Evolutionary conservation across 805 yeast genomes (phyloP), one percentile per base, ranked within the genome.

Genomic region (Metschnikowia aberdeeniae): DNA sequence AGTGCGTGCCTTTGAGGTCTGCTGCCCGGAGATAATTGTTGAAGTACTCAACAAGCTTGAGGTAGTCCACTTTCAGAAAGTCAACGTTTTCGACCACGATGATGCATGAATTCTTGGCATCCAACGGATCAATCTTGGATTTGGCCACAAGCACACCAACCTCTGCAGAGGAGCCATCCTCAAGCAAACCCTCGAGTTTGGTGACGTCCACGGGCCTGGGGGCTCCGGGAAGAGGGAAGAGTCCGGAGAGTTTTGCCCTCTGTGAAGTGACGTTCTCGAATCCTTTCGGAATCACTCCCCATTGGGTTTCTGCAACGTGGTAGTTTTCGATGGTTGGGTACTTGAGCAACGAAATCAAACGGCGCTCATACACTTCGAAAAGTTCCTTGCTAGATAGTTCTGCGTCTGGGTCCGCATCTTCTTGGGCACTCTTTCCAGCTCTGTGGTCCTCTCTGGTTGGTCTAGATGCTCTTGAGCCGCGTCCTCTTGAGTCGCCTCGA

Each of bases 221-320:
- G 2, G 55, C 38, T 8, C 55, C 53, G 1, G 93, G 92, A 13
- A 78, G 68, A 2, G 90, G 88, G 56, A 88, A 89, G 2, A 86
- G 62, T 0, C 96, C 96, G 1, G 88, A 77, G 13, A 85, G 66
- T 56, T 88, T 89, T 5, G 93, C 95, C 48, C 84, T 71, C 49
- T 82, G 86, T 0, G 93, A 85, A 1, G 86, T 76, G 1, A 85
- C 81, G 6, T 77, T 76, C 56, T 86, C 93, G 59, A 84, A 84
- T 0, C 88, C 92, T 49, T 72, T 70, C 1, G 95, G 89, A 29
- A 75, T 72, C 20, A 77, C 67, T 41, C 87, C 93, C 95, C 95
- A 88, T 40, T 71, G 65, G 0, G 87, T 72, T 14, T 68, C 70
- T 10, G 64, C 56, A 10, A 82, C 67, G 39, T 67, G 66, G n/a